Evolutionary conservation across 2,329 filamentous ascomycete species (phyloP).

Genomic region (Apiospora koreana): DNA sequence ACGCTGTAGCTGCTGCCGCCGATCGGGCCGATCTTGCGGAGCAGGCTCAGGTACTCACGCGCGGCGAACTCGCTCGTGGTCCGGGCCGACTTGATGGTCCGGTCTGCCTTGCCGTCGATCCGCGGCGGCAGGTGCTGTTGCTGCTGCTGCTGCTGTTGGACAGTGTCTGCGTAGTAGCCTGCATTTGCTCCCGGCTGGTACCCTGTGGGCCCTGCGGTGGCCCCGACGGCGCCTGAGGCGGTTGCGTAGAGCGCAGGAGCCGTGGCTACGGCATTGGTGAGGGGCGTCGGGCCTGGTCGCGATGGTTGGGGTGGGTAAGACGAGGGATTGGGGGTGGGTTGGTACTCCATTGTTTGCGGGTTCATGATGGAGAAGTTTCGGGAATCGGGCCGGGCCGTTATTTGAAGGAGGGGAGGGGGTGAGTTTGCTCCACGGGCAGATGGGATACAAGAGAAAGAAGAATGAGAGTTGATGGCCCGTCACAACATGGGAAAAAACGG

Average conservation of each 20-base stretch:
- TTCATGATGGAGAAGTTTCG: background rate
- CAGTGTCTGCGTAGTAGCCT: background rate
- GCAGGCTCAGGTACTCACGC: constrained; percentile 31
- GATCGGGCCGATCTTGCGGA: constrained; percentile 30
- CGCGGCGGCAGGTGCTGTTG: background rate
- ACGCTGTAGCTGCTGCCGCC: constrained; percentile 18
- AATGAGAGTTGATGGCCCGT: too few species aligned
- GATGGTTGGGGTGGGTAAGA: background rate
- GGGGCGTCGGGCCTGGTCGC: background rate
- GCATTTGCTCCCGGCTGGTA: background rate
- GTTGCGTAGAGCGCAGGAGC: background rate
- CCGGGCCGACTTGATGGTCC: constrained; percentile 24
- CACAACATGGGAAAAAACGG: background rate
- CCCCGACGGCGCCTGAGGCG: background rate
- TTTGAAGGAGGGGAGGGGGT: background rate
- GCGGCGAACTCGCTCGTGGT: constrained; percentile 34
- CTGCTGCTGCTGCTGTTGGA: too few species aligned
- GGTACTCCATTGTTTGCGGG: constrained; percentile 20
- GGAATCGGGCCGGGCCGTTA: background rate
- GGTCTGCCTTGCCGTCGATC: background rate
- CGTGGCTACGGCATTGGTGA: background rate
- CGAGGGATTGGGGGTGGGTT: background rate
- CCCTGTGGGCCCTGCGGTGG: too few species aligned
- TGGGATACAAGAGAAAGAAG: too few species aligned
- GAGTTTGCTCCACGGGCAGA: background rate